Percentiles rank a stretch among this genome's conserved stretches.
Evolutionary conservation across 192 early-diverging fungal species (phyloP).

Genomic region (Pecoramyces ruminantium): DNA sequence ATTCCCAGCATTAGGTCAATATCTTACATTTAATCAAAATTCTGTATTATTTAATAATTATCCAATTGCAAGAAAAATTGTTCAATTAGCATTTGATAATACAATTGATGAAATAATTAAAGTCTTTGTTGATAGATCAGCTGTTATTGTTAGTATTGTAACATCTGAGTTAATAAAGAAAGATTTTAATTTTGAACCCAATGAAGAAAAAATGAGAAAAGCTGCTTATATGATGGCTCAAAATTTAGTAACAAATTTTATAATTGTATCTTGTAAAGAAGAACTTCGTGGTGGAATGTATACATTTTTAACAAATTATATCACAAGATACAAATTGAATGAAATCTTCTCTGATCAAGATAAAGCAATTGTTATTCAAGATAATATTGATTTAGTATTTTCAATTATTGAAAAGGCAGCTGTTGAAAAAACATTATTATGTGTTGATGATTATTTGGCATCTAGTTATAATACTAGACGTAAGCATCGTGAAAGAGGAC

Average conservation of each 20-base stretch:
- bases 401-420: slow-evolving; percentile 90
- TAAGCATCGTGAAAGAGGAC: slow-evolving; percentile 77
- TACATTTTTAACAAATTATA: slow-evolving; percentile 1
- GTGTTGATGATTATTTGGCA: slow-evolving; percentile 73
- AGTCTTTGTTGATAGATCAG: slow-evolving; percentile 81
- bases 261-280: slow-evolving; percentile 84
- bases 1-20: not conserved
- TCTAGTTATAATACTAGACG: slow-evolving; percentile 51
- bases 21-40: slow-evolving; percentile 61
- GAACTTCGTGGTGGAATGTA: slow-evolving; percentile 42
- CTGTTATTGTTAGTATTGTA: slow-evolving; percentile 80
- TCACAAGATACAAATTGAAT: slow-evolving; percentile 2
- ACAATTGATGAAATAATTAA: slow-evolving; percentile 79
- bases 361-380: slow-evolving; percentile 64
- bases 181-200: slow-evolving; percentile 88
- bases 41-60: slow-evolving; percentile 62
- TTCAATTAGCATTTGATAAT: slow-evolving; percentile 71
- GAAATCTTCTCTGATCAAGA: slow-evolving; percentile 68
- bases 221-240: slow-evolving; percentile 93
- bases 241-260: slow-evolving; percentile 67
- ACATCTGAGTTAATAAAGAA: slow-evolving; percentile 84
- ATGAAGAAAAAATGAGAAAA: slow-evolving; percentile 84
- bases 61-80: slow-evolving; percentile 73
- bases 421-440: slow-evolving; percentile 83
- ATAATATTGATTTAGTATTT: slow-evolving; percentile 89